phyloP scores from a whole-genome alignment of 495 filamentous ascomycete genomes.

The Arthonia radiata region DNA sequence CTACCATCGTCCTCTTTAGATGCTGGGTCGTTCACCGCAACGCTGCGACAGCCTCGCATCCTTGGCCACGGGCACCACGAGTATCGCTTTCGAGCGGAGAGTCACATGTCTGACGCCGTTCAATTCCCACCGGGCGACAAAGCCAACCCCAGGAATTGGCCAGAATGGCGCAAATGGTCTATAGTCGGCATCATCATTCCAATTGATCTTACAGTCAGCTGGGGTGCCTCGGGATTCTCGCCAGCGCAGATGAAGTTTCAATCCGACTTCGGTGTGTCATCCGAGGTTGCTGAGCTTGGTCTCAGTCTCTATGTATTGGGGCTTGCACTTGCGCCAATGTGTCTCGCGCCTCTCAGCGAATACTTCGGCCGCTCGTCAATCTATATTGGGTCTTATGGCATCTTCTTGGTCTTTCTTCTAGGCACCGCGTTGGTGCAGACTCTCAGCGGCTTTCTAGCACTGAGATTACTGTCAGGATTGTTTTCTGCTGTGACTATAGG shows the following conservation, averaged over 20 bases:
- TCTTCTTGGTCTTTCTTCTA: conserved; percentile 9
- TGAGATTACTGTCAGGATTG: conserved; percentile 10
- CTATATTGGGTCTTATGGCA: conserved; percentile 12
- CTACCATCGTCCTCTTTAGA: no score
- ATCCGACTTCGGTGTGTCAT: conserved; percentile 17
- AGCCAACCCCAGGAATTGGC: conserved; percentile 24
- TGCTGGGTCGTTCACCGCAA: no score
- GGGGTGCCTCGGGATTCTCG: conserved; percentile 20
- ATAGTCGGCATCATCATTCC: conserved; percentile 19
- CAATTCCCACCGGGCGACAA: conserved; percentile 15
- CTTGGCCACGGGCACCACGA: no score
- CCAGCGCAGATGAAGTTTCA: conserved; percentile 16
- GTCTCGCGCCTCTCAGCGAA: conserved; percentile 5
- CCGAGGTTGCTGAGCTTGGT: conserved; percentile 19
- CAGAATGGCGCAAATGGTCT: conserved; percentile 21
- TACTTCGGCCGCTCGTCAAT: conserved; percentile 13
- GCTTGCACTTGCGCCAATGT: conserved; percentile 9
- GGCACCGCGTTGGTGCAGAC: conserved; percentile 9
- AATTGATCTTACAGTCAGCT: conserved; percentile 20
- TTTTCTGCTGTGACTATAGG: conserved; percentile 10
- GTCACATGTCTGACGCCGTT: no score
- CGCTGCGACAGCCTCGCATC: no score
- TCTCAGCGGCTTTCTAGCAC: conserved; percentile 8
- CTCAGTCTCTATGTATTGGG: conserved; percentile 10
- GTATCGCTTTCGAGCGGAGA: no score